A percentile compares a stretch with the other conserved stretches of the same genome.
Evolutionary conservation across 768 basidiomycete genomes (phyloP).

Genomic region (Hortiboletus flavorubellus): DNA sequence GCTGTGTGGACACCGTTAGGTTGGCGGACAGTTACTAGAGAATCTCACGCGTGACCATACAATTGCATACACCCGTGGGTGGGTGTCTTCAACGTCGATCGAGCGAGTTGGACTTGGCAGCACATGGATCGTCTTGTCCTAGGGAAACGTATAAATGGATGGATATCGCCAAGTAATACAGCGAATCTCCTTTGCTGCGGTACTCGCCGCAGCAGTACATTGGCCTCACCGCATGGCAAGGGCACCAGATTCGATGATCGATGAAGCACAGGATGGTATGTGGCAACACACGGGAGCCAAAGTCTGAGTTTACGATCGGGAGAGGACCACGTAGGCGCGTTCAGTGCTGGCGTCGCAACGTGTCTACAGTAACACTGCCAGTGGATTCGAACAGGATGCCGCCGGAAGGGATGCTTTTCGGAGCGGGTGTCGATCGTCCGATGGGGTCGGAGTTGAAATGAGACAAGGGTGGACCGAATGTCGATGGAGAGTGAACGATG

Average conservation of each 20-base stretch:
- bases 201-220: too few relatives aligned
- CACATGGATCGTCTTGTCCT: too few relatives aligned
- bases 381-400: too few relatives aligned
- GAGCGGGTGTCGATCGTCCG: background rate
- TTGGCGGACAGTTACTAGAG: too few relatives aligned
- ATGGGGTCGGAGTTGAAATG: background rate
- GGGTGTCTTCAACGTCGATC: too few relatives aligned
- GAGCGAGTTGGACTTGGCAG: background rate
- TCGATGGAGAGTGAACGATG: background rate
- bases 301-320: too few relatives aligned
- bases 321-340: too few relatives aligned
- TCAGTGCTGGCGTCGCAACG: too few relatives aligned
- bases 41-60: background rate
- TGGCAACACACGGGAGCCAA: background rate
- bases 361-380: too few relatives aligned
- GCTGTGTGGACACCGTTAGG: background rate
- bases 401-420: background rate
- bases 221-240: background rate
- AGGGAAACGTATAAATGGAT: too few relatives aligned
- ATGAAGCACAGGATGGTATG: background rate
- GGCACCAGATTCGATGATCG: background rate
- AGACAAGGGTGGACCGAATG: background rate
- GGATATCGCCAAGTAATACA: background rate
- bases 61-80: background rate
- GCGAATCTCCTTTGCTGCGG: background rate